Evolutionary conservation across 768 basidiomycete genomes (phyloP).

Genomic region (Nidularia pulvinata): DNA sequence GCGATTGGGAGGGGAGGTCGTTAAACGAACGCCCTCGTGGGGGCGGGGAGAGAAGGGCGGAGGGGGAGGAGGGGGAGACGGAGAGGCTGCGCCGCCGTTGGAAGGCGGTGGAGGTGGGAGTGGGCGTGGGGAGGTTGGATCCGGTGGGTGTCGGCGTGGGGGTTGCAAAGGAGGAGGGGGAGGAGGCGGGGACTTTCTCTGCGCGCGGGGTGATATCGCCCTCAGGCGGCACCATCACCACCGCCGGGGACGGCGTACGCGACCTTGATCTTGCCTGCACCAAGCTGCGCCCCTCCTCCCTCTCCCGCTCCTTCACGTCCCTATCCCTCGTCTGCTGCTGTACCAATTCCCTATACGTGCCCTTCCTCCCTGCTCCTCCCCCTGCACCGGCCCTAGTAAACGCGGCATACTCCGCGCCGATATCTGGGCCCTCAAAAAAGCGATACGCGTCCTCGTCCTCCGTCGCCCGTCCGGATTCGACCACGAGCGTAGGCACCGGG

Average conservation of each 20-base stretch:
- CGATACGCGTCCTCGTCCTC: conserved; percentile 46
- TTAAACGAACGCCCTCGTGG: conserved; percentile 21
- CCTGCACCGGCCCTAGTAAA: conserved; percentile 24
- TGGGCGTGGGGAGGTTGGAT: conserved; percentile 12
- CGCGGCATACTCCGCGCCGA: conserved; percentile 48
- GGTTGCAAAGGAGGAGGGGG: conserved; percentile 5
- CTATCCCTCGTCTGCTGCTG: background rate
- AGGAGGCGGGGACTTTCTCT: too few species aligned
- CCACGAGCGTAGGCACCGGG: background rate
- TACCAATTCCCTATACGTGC: background rate
- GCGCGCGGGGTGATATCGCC: too few species aligned
- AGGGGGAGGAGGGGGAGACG: conserved; percentile 9
- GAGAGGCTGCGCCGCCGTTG: conserved; percentile 14
- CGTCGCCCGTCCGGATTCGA: background rate
- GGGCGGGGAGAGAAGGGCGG: conserved; percentile 18
- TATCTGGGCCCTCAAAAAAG: conserved; percentile 44
- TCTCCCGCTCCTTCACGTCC: background rate
- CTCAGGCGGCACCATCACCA: too few species aligned
- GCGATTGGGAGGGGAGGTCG: conserved; percentile 5
- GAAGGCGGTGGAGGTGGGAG: background rate
- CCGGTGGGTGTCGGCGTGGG: background rate
- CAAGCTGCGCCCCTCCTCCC: conserved; percentile 12
- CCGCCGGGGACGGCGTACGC: conserved; percentile 27
- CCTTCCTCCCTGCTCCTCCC: conserved; percentile 11
- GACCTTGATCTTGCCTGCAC: conserved; percentile 35